Base-by-base conservation (phyloP, 768 basidiomycete species). In the Calvatia gigantea region DNA sequence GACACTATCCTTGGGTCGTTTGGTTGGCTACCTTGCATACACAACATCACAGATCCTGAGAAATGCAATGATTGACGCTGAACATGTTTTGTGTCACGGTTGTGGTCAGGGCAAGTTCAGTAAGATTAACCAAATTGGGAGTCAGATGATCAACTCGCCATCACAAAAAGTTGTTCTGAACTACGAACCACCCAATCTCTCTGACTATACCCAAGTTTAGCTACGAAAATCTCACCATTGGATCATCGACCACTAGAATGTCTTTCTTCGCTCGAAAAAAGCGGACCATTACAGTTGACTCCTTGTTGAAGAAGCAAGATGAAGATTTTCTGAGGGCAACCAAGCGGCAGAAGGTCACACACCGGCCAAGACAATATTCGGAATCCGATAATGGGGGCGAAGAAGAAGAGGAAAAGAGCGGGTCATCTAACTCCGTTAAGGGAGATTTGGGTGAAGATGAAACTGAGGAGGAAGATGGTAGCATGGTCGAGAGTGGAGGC, bases 221-320 rank as follows among this genome's bases (percentile, higher is more conserved):
- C 8, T 12, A 11, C 41, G 8, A 21, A 2, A 2, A 4, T 42
- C 1, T 17, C n/a, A 17, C 19, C 7, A 11, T 21, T 3, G 8
- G 25, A 11, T n/a, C 25, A 3, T 23, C 25, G 17, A 21, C 11
- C n/a, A 12, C 3, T n/a, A 19, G 23, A 33, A 33, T 33, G 23
- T 48, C 38, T 27, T n/a, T 17, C 4, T 15, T 11, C 9, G 17
- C n/a, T 15, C 27, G 37, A 48, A 58, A 59, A 68, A 70, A 59
- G 58, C 64, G 55, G n/a, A 44, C 50, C 0, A 53, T 76, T 23
- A 76, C 75, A 33, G 65, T 73, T 0, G 82, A 82, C 56, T 80
- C 82, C 43, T 67, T 81, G 6, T 68, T 81, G 45, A 74, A 70
- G 57, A 65, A 69, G 48, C 75, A 75, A 59, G 82, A 84, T 57